Percentiles rank a stretch among this genome's conserved stretches.
Evolutionary conservation across 1,139 yeast species (phyloP).

Genomic region (Yamadazyma epiphylla): DNA sequence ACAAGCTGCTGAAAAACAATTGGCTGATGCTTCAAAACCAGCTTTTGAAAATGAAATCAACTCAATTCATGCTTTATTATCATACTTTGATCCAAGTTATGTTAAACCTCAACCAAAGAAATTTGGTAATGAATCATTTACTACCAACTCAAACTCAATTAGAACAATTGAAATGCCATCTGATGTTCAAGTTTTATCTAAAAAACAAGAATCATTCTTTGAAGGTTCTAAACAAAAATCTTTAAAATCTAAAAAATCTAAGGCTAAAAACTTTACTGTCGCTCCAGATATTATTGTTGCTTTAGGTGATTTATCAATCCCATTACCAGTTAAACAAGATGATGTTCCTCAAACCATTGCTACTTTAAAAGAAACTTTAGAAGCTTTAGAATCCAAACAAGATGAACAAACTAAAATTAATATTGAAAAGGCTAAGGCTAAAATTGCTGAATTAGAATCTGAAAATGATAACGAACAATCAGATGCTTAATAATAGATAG

Average conservation of each 20-base stretch:
- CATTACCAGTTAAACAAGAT: conserved; percentile 76
- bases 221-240: conserved; percentile 50
- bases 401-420: conserved; percentile 78
- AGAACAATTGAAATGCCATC: conserved; percentile 59
- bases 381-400: conserved; percentile 68
- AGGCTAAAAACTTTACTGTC: conserved; percentile 54
- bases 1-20: conserved; percentile 62
- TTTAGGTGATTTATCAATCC: conserved; percentile 70
- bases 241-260: conserved; percentile 39
- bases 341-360: conserved; percentile 67
- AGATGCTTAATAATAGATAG: neutral
- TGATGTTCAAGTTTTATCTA: conserved; percentile 61
- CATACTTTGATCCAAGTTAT: conserved; percentile 75
- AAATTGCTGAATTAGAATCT: conserved; percentile 60
- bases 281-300: conserved; percentile 80
- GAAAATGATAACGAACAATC: conserved; percentile 14
- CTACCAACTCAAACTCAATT: conserved; percentile 26
- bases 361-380: conserved; percentile 70
- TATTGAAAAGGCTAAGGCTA: conserved; percentile 71
- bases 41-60: conserved; percentile 78
- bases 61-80: conserved; percentile 67
- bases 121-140: conserved; percentile 26
- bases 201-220: conserved; percentile 59
- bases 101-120: conserved; percentile 51
- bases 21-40: conserved; percentile 71